These are phyloP conservation scores for Neonectria neomacrospora DNA, from an alignment of 2,329 filamentous ascomycete genomes.

Conservation along the genomic window DNA sequence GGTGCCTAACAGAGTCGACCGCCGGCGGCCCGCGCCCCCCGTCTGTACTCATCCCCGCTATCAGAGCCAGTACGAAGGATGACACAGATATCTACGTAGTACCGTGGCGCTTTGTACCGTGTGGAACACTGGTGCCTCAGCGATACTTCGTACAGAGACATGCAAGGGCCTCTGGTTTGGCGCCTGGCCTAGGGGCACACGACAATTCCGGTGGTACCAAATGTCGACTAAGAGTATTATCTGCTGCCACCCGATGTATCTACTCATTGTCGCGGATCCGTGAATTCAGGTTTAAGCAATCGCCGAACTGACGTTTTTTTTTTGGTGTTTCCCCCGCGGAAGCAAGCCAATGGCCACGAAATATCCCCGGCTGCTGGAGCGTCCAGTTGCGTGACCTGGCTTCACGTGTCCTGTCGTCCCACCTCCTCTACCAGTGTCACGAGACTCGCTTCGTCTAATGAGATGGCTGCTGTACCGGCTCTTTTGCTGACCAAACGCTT, in stretches of 20 bases:
- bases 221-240: slow-evolving; percentile 17
- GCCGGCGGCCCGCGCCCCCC: neutral
- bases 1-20: slow-evolving; percentile 27
- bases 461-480: slow-evolving; percentile 14
- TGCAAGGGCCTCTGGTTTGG: neutral
- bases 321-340: slow-evolving; percentile 7
- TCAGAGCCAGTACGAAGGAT: neutral
- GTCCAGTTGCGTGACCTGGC: slow-evolving; percentile 33
- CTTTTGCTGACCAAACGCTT: slow-evolving; percentile 16
- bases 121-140: neutral
- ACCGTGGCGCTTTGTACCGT: neutral
- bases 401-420: slow-evolving; percentile 32
- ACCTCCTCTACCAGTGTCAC: slow-evolving; percentile 26
- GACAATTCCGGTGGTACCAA: slow-evolving; percentile 11
- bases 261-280: slow-evolving; percentile 26
- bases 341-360: slow-evolving; percentile 12
- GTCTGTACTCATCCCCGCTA: slow-evolving; percentile 1
- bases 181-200: neutral
- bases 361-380: slow-evolving; percentile 16
- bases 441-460: slow-evolving; percentile 28
- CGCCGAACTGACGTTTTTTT: slow-evolving; percentile 7
- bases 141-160: neutral
- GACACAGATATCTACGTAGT: neutral
- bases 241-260: slow-evolving; percentile 5
- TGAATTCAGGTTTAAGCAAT: slow-evolving; percentile 18